These are phyloP conservation scores for Salicornia ramosissima DNA, from an alignment of 148 eudicot species.

Conservation along the genomic window DNA sequence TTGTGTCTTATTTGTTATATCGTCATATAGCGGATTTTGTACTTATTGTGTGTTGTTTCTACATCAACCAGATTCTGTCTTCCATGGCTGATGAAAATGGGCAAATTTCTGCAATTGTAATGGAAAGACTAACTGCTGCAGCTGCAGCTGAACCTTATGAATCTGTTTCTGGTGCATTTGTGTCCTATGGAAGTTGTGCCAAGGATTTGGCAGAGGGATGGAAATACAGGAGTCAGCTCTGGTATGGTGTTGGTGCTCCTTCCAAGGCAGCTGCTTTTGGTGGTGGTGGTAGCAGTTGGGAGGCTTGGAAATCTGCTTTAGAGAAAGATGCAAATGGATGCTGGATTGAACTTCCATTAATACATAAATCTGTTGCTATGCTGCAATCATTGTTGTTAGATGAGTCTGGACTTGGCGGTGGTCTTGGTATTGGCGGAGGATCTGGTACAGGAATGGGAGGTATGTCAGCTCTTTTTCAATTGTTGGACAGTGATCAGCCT, in stretches of 20 bases:
- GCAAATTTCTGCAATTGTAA: conserved; percentile 65
- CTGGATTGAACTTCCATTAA: conserved; percentile 89
- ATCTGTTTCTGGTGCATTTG: conserved; percentile 93
- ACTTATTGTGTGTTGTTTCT: conserved; percentile 11
- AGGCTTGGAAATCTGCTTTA: conserved; percentile 72
- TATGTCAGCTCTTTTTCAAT: conserved; percentile 87
- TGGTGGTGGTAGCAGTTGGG: conserved; percentile 99
- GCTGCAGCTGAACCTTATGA: conserved; percentile 97
- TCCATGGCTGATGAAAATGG: conserved; percentile 90
- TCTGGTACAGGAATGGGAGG: conserved; percentile 99
- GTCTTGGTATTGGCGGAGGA: conserved; percentile 97
- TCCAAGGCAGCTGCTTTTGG: conserved; percentile 47
- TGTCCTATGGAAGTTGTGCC: conserved; percentile 88
- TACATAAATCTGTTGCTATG: conserved; percentile 85
- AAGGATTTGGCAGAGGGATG: conserved; percentile 87
- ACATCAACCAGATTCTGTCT: conserved; percentile 60
- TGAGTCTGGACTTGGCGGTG: conserved; percentile 97
- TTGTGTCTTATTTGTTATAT: conserved; percentile 2
- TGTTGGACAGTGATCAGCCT: conserved; percentile 98
- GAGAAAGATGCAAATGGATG: conserved; percentile 79
- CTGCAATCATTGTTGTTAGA: conserved; percentile 92
- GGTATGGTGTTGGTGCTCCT: conserved; percentile 89
- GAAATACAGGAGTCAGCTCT: conserved; percentile 86
- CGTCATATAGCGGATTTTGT: conserved; percentile 6
- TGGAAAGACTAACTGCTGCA: conserved; percentile 93